These are phyloP conservation scores for Eucalyptus fibrosa DNA, from an alignment of 345 rosid species.

Conservation along the genomic window DNA sequence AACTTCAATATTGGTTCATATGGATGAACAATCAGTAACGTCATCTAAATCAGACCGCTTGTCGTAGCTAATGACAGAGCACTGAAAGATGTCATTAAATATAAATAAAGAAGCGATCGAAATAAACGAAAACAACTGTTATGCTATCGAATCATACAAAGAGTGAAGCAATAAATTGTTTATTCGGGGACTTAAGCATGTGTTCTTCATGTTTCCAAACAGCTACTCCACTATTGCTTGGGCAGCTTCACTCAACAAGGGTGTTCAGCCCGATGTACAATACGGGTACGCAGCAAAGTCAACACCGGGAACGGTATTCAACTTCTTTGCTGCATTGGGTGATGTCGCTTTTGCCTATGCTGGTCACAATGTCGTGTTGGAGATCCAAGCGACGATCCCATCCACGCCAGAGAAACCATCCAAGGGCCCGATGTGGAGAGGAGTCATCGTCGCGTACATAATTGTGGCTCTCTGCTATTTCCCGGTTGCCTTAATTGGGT, in stretches of 20 bases:
- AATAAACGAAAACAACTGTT: neutral
- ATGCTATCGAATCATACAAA: neutral
- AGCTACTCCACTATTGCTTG: conserved; percentile 84
- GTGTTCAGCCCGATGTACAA: conserved; percentile 35
- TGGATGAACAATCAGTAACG: neutral
- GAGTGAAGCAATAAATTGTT: neutral
- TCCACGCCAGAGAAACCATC: conserved; percentile 74
- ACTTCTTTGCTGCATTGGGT: conserved; percentile 57
- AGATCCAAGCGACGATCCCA: conserved; percentile 79
- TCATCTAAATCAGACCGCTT: neutral
- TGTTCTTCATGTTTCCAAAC: neutral
- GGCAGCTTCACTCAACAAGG: conserved; percentile 42
- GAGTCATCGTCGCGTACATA: conserved; percentile 56
- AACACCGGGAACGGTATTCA: conserved; percentile 28
- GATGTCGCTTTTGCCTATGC: conserved; percentile 73
- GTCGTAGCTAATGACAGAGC: neutral
- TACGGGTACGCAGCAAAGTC: conserved; percentile 31
- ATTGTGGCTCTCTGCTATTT: conserved; percentile 69
- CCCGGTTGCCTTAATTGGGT: conserved; percentile 64
- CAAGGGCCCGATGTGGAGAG: conserved; percentile 68
- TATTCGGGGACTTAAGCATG: neutral
- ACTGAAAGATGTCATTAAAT: neutral
- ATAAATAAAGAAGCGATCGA: neutral
- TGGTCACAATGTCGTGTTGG: conserved; percentile 68
- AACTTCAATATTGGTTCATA: neutral